phyloP scores from a whole-genome alignment of 2,329 filamentous ascomycete genomes.

The Diplodia scrobiculata region DNA sequence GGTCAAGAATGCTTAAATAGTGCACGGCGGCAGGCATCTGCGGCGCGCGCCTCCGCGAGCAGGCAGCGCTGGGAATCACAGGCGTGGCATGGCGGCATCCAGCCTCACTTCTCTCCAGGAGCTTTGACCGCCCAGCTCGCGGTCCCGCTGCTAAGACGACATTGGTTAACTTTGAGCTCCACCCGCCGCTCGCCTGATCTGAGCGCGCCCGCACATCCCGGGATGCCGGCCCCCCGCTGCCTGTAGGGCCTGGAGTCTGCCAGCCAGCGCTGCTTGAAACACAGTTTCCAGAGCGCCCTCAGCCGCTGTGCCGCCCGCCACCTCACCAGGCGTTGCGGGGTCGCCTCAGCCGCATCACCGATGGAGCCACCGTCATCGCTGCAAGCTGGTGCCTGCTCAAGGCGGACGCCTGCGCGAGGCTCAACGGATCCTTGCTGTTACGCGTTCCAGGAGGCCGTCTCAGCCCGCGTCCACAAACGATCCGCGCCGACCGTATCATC shows the following conservation, averaged over 20 bases:
- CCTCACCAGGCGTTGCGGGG: conserved; percentile 14
- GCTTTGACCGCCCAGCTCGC: conserved; percentile 13
- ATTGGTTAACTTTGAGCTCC: conserved; percentile 12
- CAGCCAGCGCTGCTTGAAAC: conserved; percentile 13
- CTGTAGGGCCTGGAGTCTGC: neutral
- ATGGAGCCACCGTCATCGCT: neutral
- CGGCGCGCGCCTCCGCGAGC: neutral
- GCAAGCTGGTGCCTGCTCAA: conserved; percentile 20
- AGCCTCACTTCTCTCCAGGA: conserved; percentile 17
- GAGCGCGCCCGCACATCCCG: conserved; percentile 18
- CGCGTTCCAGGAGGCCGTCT: conserved; percentile 20
- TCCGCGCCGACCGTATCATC: conserved; percentile 9
- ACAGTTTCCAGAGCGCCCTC: neutral
- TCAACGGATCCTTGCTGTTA: conserved; percentile 15
- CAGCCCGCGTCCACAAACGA: conserved; percentile 1
- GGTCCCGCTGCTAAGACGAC: conserved; percentile 1
- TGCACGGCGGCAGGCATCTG: conserved; percentile 17
- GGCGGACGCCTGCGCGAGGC: conserved; percentile 16
- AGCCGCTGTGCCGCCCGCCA: conserved; percentile 1
- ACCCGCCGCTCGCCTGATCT: conserved; percentile 21
- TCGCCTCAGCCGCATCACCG: conserved; percentile 2
- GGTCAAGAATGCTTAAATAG: conserved; percentile 20
- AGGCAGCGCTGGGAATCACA: conserved; percentile 19
- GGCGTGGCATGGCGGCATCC: conserved; percentile 13
- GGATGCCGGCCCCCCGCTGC: conserved; percentile 11